These are phyloP conservation scores for Xylaria longipes DNA, from an alignment of 495 filamentous ascomycete genomes.

Conservation along the genomic window DNA sequence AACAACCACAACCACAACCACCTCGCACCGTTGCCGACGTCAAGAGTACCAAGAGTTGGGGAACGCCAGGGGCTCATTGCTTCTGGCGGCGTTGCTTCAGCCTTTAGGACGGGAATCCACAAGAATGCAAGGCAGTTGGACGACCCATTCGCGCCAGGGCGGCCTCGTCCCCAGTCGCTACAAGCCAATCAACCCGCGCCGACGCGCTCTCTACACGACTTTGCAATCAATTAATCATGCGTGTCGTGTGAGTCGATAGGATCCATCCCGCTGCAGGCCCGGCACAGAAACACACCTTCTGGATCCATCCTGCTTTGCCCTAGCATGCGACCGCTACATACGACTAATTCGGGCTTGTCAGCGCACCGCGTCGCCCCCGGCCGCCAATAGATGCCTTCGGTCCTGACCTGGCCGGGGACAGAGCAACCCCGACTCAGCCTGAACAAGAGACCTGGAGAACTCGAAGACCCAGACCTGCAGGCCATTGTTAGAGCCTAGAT, in stretches of 20 bases:
- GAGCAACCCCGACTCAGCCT: conserved; percentile 23
- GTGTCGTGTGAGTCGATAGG: conserved; percentile 44
- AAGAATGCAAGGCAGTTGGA: conserved; percentile 37
- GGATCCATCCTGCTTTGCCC: conserved; percentile 34
- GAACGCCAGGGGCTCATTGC: conserved; percentile 11
- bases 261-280: conserved; percentile 36
- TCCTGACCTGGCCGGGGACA: conserved; percentile 5
- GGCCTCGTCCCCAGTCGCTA: conserved; percentile 31
- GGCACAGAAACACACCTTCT: conserved; percentile 39
- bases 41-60: conserved; percentile 15
- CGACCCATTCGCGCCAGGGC: conserved; percentile 34
- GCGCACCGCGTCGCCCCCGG: conserved; percentile 2
- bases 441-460: conserved; percentile 21
- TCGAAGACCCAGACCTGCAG: conserved; percentile 5
- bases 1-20: not conserved
- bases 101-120: conserved; percentile 29
- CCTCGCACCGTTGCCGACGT: conserved; percentile 17
- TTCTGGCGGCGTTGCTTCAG: conserved; percentile 38
- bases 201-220: conserved; percentile 47
- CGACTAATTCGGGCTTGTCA: conserved; percentile 21
- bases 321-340: conserved; percentile 29
- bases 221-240: conserved; percentile 43
- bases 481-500: conserved; percentile 18
- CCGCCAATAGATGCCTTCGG: conserved; percentile 21
- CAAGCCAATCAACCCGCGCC: conserved; percentile 40